A percentile compares a stretch with the other conserved stretches of the same genome.
Conservation (phyloP, 164 flowering plant genomes). For the Stephania yunnanensis region DNA sequence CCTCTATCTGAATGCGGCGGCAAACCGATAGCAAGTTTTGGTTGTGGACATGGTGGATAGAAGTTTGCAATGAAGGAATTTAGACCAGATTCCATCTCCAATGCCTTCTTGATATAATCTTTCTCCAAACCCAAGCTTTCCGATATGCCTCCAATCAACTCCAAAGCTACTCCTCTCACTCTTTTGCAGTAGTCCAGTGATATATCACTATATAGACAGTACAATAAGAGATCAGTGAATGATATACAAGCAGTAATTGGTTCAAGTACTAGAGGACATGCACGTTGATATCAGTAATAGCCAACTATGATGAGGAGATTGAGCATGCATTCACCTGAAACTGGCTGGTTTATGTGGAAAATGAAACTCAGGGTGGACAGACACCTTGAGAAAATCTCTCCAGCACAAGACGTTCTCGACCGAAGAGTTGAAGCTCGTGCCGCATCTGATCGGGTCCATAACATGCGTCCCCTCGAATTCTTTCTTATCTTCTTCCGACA, state of each 20-base stretch:
- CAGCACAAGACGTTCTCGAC: constrained; percentile 48
- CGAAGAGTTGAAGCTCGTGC: constrained; percentile 54
- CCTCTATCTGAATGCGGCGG: background rate
- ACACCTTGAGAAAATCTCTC: constrained; percentile 67
- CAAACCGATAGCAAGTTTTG: constrained; percentile 1
- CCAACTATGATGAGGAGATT: background rate
- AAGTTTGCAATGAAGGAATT: background rate
- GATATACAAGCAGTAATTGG: background rate
- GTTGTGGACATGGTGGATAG: background rate
- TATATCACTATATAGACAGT: background rate
- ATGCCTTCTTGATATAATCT: background rate
- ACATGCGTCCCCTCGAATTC: constrained; percentile 32
- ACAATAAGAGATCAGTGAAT: background rate
- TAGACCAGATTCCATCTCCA: constrained; percentile 1
- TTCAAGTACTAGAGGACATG: background rate
- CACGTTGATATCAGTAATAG: background rate
- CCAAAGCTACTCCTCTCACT: background rate
- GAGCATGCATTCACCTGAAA: constrained; percentile 31
- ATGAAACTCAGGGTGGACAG: constrained; percentile 54
- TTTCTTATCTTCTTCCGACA: constrained; percentile 51
- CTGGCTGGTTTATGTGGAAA: constrained; percentile 37
- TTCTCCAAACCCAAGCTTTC: constrained; percentile 1
- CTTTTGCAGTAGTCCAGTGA: background rate
- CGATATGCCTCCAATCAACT: constrained; percentile 1
- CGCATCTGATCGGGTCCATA: constrained; percentile 47